These are phyloP conservation scores for Exophiala spinifera DNA, from an alignment of 2,329 filamentous ascomycete genomes.

Conservation along the genomic window DNA sequence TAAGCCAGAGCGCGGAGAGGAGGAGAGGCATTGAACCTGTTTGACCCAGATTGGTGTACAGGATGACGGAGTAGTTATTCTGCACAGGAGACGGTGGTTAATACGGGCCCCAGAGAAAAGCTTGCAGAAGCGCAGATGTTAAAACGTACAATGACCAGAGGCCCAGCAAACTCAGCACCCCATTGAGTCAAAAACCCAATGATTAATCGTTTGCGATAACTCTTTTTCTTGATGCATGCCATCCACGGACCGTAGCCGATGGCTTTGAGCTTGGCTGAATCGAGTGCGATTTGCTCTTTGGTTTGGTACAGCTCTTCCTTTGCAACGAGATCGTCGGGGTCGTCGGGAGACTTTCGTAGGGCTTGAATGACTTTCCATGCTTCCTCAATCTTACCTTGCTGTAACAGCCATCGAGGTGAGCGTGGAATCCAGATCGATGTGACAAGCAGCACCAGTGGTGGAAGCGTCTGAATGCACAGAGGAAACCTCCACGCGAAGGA, in stretches of 20 bases:
- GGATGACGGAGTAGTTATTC: conserved; percentile 43
- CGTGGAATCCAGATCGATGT: conserved; percentile 20
- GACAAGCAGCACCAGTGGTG: conserved; percentile 18
- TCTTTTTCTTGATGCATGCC: conserved; percentile 47
- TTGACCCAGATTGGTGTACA: conserved; percentile 39
- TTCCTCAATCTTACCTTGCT: conserved; percentile 36
- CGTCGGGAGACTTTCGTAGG: conserved; percentile 42
- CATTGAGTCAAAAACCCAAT: conserved; percentile 54
- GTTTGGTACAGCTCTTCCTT: conserved; percentile 42
- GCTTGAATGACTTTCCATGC: conserved; percentile 34
- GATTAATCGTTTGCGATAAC: conserved; percentile 51
- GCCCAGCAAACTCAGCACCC: conserved; percentile 53
- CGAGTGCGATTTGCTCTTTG: conserved; percentile 24
- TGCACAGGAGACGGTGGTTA: background rate
- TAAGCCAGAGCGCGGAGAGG: conserved; percentile 47
- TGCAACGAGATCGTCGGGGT: conserved; percentile 39
- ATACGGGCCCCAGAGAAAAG: background rate
- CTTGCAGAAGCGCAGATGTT: too few species aligned
- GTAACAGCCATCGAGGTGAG: conserved; percentile 24
- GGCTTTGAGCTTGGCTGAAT: conserved; percentile 35
- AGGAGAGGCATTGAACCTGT: conserved; percentile 42
- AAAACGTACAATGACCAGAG: conserved; percentile 46
- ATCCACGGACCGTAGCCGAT: conserved; percentile 44
- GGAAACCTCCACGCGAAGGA: conserved; percentile 28
- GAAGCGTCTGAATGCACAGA: conserved; percentile 19